Conservation (phyloP, 345 rosid genomes). For the Camelina laxa region DNA sequence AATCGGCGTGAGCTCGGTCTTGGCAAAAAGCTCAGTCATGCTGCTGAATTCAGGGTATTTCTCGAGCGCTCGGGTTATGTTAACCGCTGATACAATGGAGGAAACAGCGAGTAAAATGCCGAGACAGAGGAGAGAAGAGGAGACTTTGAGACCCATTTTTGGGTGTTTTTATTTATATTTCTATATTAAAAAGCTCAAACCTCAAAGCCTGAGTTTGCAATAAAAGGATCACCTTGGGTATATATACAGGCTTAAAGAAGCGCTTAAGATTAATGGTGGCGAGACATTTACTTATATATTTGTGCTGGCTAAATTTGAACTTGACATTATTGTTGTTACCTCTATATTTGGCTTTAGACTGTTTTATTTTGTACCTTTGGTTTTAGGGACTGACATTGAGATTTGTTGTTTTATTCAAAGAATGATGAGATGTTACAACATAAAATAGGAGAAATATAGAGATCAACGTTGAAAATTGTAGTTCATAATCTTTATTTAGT, state of each 20-base stretch:
- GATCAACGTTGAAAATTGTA: too few relatives aligned
- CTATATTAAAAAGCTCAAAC: constrained; percentile 15
- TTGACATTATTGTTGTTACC: constrained; percentile 29
- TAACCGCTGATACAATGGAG: constrained; percentile 45
- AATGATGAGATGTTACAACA: constrained; percentile 24
- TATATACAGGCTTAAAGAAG: constrained; percentile 29
- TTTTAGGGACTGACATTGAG: constrained; percentile 9
- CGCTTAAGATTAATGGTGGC: constrained; percentile 33
- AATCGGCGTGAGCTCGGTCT: constrained; percentile 44
- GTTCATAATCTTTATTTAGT: too few relatives aligned
- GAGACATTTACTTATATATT: constrained; percentile 30
- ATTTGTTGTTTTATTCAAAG: not conserved
- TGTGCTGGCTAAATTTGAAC: constrained; percentile 40
- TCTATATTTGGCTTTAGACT: constrained; percentile 38
- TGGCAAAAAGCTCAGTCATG: constrained; percentile 47
- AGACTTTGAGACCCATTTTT: constrained; percentile 48
- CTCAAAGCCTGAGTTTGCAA: constrained; percentile 40
- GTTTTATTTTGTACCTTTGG: constrained; percentile 18
- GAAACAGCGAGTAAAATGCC: constrained; percentile 41
- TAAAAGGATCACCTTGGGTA: constrained; percentile 17
- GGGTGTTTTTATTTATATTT: constrained; percentile 13
- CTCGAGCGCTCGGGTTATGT: constrained; percentile 53
- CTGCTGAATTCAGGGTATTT: constrained; percentile 52
- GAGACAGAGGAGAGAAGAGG: constrained; percentile 41
- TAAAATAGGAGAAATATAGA: not conserved